Base-by-base conservation (phyloP, 2,329 filamentous ascomycete species). In the Pseudodiploospora longispora region DNA sequence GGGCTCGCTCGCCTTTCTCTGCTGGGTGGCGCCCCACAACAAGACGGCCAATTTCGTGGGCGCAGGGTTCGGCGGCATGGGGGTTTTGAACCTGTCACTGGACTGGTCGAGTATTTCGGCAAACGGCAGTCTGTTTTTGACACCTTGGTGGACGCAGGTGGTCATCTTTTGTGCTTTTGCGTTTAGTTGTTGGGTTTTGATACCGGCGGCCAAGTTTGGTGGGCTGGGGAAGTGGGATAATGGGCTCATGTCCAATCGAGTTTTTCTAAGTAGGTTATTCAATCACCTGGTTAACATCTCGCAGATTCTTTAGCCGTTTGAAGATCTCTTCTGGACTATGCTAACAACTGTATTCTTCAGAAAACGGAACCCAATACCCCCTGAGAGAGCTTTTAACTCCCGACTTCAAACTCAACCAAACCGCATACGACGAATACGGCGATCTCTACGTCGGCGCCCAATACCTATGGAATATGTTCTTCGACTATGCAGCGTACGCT, bases 101-200 rank as follows among this genome's bases (percentile, higher is more conserved):
- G 73, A 82, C 51, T 82, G 77, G 77, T 77, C 76, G 3, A 80
- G 75, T 48, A 71, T 82, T 41, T 69, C 71, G n/a, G 71, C 70
- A 28, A 66, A 66, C 36, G 67, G 64, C 8, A 76, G 68, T 40
- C 58, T 76, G 42, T 73, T 80, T 49, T 62, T 78, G 31, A 75
- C 72, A 4, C 78, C 74, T 1, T 81, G 73, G 66, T 80, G 75
- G 62, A 79, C 76, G 1, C 76, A 79, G 31, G 71, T 77, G 12
- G 64, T 79, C 29, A 60, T 75, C 27, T 80, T 79, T 47, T 43
- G 61, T 8, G 76, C 74, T 0, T 81, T 76, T 50, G 74, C 67
- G 1, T 60, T 75, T 49, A 76, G 71, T 52, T 75, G 71, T 50
- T 81, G 78, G 77, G 58, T 82, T 31, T 55, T 82, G 3, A 57